Percentiles rank a stretch among this genome's conserved stretches.
Conservation (phyloP, 2,329 filamentous ascomycete species). For the Colletotrichum lindemuthianum region DNA sequence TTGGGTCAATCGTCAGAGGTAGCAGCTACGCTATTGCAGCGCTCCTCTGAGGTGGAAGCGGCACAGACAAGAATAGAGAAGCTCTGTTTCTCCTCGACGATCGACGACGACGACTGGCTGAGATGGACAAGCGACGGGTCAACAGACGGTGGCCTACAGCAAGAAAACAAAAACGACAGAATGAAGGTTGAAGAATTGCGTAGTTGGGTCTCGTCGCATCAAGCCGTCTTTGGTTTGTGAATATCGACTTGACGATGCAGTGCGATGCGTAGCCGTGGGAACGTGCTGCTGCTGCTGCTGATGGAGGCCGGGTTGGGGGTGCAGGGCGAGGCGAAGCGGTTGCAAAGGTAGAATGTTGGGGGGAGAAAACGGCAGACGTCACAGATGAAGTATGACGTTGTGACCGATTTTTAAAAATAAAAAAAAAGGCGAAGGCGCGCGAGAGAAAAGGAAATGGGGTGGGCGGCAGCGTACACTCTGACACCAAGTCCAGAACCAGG, state of each 20-base stretch:
- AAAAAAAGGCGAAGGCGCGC: conserved; percentile 37
- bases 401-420: conserved; percentile 41
- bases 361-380: conserved; percentile 51
- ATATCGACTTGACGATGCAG: neutral
- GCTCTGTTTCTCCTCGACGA: conserved; percentile 13
- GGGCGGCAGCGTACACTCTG: conserved; percentile 34
- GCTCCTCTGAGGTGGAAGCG: conserved; percentile 34
- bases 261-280: conserved; percentile 28
- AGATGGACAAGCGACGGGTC: conserved; percentile 6
- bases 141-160: conserved; percentile 11
- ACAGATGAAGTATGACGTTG: conserved; percentile 56
- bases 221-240: neutral
- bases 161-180: neutral
- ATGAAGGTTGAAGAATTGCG: conserved; percentile 11
- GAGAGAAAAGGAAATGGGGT: conserved; percentile 45
- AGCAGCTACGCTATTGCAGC: conserved; percentile 36
- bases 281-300: conserved; percentile 8
- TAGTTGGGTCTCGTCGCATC: conserved; percentile 12
- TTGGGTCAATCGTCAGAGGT: conserved; percentile 29
- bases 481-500: conserved; percentile 34
- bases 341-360: conserved; percentile 29
- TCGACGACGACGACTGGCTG: conserved; percentile 22
- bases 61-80: conserved; percentile 29
- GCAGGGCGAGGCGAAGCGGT: conserved; percentile 33
- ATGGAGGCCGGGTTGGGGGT: conserved; percentile 11